Base-by-base conservation (phyloP, 768 basidiomycete genomes). In the Tulasnella sp. region DNA sequence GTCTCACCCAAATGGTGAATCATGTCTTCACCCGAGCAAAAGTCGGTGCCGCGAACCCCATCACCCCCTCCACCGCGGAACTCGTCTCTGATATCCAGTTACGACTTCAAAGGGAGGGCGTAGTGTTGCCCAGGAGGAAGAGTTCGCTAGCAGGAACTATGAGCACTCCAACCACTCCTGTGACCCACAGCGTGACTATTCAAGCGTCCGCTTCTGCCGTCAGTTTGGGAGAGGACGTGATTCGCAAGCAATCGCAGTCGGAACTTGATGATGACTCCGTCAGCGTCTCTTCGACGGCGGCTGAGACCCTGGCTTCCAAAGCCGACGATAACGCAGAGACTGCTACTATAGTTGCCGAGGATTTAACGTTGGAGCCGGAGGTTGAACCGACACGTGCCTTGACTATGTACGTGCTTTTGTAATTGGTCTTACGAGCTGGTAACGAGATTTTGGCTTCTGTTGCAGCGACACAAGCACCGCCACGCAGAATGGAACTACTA, bases 1-100 rank as follows among this genome's bases (percentile, higher is more conserved):
- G 93, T 17, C 79, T 99, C 17, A 92, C 92, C 0, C 96, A 99
- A 70, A 98, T 99, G 84, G 92, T 98, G 2, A 87, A 96, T 66
- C 93, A 97, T 66, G 83, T 98, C 59, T 98, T 99, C 69, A 79
- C 85, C 12, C 80, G 96, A 21, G 90, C 89, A 66, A 77, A 76
- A 68, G 66, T 75, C 27, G 44, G 57, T 7, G 19, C 7, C 25
- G 45, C 45, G 19, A 52, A 62, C 10, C 57, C 57, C 29, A 31
- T 51, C 8, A 41, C 57, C 4, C 34, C 57, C 10, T 31, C 48
- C 10, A 51, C 27, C 10, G 46, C 54, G 22, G 59, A 60, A 3
- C 38, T 56, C 10, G 53, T 52, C 25, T 21, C 49, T 3, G 59
- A 60, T 44, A 60, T 53, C 38, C 51, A 60, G 19, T 52, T 50